A percentile compares a stretch with the other conserved stretches of the same genome.
Evolutionary conservation across 1,284 basidiomycete genomes (phyloP).

Genomic region (Tilletia caries): DNA sequence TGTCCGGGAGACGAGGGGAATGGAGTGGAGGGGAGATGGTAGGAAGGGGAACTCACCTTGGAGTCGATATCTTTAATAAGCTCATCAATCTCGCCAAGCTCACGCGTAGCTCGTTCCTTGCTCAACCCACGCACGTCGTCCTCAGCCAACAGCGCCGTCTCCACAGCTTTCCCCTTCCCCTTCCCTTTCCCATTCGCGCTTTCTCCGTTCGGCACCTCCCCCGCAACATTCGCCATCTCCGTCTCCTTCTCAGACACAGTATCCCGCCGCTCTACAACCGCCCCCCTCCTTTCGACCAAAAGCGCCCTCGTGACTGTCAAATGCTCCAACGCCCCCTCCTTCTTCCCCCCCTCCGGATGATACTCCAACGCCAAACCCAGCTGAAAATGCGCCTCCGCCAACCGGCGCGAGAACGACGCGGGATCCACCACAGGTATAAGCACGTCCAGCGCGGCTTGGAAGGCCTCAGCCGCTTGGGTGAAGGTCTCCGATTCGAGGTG

Average conservation of each 20-base stretch:
- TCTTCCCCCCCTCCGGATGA: not conserved
- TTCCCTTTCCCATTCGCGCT: not conserved
- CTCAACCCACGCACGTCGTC: slow-evolving; percentile 5
- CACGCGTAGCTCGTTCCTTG: slow-evolving; percentile 8
- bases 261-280: not conserved
- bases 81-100: not conserved
- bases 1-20: too few species aligned
- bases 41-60: not conserved
- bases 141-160: not conserved
- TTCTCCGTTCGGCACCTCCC: not conserved
- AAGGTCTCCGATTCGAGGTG: slow-evolving; percentile 10
- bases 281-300: not conserved
- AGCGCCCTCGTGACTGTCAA: not conserved
- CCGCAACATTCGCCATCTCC: not conserved
- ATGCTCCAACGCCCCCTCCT: not conserved
- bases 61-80: not conserved
- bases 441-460: not conserved
- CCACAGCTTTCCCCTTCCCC: slow-evolving; percentile 4
- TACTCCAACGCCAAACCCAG: not conserved
- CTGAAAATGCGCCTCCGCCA: slow-evolving; percentile 6
- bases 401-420: not conserved
- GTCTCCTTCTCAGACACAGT: not conserved
- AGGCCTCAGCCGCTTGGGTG: too few species aligned
- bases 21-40: too few species aligned
- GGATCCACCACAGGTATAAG: not conserved